Evolutionary conservation across 495 filamentous ascomycete genomes (phyloP).

Genomic region (Penicillium longicatenatum): DNA sequence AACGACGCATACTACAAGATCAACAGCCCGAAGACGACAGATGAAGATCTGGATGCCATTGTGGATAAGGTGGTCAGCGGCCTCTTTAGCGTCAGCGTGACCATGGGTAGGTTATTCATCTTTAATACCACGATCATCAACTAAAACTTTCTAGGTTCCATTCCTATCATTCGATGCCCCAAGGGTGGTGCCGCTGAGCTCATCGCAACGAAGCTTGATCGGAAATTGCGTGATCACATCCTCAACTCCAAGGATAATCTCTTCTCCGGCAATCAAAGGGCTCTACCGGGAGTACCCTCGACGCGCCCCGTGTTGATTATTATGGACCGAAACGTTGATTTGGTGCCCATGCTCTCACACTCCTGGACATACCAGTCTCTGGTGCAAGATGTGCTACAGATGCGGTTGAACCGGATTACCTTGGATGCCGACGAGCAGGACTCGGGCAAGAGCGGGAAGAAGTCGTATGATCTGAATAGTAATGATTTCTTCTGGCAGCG

Average conservation of each 20-base stretch:
- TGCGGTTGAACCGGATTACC: constrained; percentile 96
- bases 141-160: constrained; percentile 58
- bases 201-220: constrained; percentile 89
- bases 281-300: constrained; percentile 60
- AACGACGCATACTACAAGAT: constrained; percentile 93
- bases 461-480: constrained; percentile 83
- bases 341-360: constrained; percentile 98
- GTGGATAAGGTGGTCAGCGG: constrained; percentile 92
- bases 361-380: constrained; percentile 99
- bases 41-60: constrained; percentile 82
- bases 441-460: constrained; percentile 71
- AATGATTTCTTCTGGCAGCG: constrained; percentile 98
- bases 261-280: constrained; percentile 62
- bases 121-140: background rate
- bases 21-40: constrained; percentile 88
- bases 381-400: constrained; percentile 89
- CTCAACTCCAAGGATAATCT: constrained; percentile 97
- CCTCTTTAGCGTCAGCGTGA: constrained; percentile 93
- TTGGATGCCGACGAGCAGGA: constrained; percentile 81
- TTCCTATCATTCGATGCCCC: constrained; percentile 91
- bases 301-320: constrained; percentile 84
- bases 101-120: constrained; percentile 70
- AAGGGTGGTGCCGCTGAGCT: constrained; percentile 92
- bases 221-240: constrained; percentile 94
- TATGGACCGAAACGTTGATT: constrained; percentile 91